A percentile compares a stretch with the other conserved stretches of the same genome.
phyloP scores from a whole-genome alignment of 805 yeast genomes.

The Cyberlindnera mrakii region DNA sequence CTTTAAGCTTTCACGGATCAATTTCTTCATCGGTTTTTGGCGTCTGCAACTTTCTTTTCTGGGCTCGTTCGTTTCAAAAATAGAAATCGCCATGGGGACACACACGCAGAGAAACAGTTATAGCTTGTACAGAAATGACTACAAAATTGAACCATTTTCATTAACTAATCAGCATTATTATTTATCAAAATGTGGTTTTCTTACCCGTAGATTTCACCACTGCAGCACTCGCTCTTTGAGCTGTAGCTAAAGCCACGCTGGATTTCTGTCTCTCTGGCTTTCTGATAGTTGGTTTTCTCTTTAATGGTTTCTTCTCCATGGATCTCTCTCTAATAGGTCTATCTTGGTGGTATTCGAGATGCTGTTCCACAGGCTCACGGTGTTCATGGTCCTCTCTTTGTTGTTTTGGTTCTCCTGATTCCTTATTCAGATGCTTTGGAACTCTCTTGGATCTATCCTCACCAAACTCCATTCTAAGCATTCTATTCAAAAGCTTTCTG shows the following conservation, averaged over 20 bases:
- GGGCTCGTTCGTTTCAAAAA: too few relatives aligned
- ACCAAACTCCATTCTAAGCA: constrained; percentile 83
- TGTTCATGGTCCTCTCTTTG: constrained; percentile 4
- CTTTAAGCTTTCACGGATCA: too few relatives aligned
- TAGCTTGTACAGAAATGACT: too few relatives aligned
- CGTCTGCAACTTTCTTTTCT: too few relatives aligned
- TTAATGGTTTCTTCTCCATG: neutral
- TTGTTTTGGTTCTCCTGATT: constrained; percentile 5
- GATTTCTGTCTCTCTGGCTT: constrained; percentile 38
- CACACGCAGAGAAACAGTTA: too few relatives aligned
- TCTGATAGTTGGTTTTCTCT: constrained; percentile 1
- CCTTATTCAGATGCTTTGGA: constrained; percentile 15
- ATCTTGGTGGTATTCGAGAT: constrained; percentile 1
- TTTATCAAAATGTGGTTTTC: constrained; percentile 41
- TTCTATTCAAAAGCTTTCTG: constrained; percentile 63
- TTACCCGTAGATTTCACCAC: constrained; percentile 90
- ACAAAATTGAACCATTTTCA: too few relatives aligned
- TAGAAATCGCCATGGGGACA: too few relatives aligned
- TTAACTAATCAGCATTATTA: too few relatives aligned
- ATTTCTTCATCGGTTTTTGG: too few relatives aligned
- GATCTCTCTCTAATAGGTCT: constrained; percentile 25
- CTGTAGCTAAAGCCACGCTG: constrained; percentile 80
- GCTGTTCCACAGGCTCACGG: constrained; percentile 4
- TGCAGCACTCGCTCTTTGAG: constrained; percentile 85
- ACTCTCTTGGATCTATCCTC: constrained; percentile 83